A percentile compares a stretch with the other conserved stretches of the same genome.
Evolutionary conservation across 1,284 basidiomycete genomes (phyloP).

Genomic region (Ceratobasidium sp.): DNA sequence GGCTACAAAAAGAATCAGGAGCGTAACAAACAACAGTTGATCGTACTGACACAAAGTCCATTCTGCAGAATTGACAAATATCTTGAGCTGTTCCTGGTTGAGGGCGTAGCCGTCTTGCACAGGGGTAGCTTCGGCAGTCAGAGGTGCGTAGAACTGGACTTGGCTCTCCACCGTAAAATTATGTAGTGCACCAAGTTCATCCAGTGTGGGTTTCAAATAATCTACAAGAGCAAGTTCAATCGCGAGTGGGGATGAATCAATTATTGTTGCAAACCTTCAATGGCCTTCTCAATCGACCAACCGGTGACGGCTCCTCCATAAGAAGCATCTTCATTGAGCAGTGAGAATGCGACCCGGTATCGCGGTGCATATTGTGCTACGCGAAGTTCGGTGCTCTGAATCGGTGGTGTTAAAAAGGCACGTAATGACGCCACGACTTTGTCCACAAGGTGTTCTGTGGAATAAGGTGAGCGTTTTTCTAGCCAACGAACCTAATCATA

Average conservation of each 20-base stretch:
- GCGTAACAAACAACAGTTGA: constrained; percentile 14
- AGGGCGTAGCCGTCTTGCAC: constrained; percentile 61
- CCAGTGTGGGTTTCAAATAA: constrained; percentile 70
- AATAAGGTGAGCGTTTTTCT: not conserved
- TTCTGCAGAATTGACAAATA: constrained; percentile 94
- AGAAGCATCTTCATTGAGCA: constrained; percentile 86
- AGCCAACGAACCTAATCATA: not conserved
- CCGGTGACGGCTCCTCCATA: constrained; percentile 64
- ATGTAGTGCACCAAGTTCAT: constrained; percentile 71
- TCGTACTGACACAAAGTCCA: constrained; percentile 82
- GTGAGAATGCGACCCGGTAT: constrained; percentile 80
- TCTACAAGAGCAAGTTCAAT: constrained; percentile 55
- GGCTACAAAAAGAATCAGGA: constrained; percentile 56
- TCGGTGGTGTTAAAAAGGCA: constrained; percentile 57
- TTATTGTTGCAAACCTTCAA: constrained; percentile 63
- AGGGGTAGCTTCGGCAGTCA: constrained; percentile 76
- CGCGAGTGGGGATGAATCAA: constrained; percentile 43
- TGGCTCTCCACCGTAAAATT: constrained; percentile 95
- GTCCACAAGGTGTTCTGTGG: constrained; percentile 15
- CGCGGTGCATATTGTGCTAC: constrained; percentile 76
- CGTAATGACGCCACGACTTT: constrained; percentile 56
- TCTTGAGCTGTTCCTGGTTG: constrained; percentile 79
- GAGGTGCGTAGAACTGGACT: constrained; percentile 87
- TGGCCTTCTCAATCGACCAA: constrained; percentile 75
- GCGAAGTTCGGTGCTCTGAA: constrained; percentile 58